These are phyloP conservation scores for Bipolaris victoriae DNA, from an alignment of 2,329 filamentous ascomycete species.

Conservation along the genomic window DNA sequence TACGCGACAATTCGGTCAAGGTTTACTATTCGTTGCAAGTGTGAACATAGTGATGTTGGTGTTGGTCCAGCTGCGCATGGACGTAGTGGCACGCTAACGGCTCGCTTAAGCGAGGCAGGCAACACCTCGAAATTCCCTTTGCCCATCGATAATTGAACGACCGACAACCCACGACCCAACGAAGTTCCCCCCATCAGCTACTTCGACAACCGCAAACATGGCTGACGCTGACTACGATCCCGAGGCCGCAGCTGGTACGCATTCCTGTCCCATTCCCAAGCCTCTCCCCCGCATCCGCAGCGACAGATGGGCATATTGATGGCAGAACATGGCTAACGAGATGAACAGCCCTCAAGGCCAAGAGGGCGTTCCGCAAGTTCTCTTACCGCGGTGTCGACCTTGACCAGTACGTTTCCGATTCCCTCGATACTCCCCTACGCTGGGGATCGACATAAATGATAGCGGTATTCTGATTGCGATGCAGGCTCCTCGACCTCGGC, in stretches of 20 bases:
- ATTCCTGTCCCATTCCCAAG: constrained; percentile 22
- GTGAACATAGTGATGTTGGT: background rate
- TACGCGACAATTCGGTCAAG: background rate
- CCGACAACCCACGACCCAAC: constrained; percentile 34
- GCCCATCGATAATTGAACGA: constrained; percentile 39
- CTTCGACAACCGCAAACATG: constrained; percentile 69
- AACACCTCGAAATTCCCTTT: constrained; percentile 16
- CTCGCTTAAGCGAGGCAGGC: constrained; percentile 17
- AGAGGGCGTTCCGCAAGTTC: constrained; percentile 99
- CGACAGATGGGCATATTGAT: constrained; percentile 1
- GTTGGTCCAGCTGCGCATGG: constrained; percentile 8
- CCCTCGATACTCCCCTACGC: constrained; percentile 1
- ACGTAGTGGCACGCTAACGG: constrained; percentile 12
- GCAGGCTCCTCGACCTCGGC: constrained; percentile 95
- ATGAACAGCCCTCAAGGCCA: constrained; percentile 90
- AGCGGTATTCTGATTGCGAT: constrained; percentile 32
- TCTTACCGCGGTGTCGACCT: constrained; percentile 99
- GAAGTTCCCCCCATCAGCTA: constrained; percentile 51
- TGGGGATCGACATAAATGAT: constrained; percentile 1
- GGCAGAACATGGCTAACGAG: constrained; percentile 35
- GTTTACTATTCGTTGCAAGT: background rate
- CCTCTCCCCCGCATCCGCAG: constrained; percentile 18
- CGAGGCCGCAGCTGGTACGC: constrained; percentile 72
- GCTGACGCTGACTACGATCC: constrained; percentile 80
- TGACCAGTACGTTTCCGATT: constrained; percentile 78